phyloP scores from a whole-genome alignment of 2,329 filamentous ascomycete species.

The Microdochium bolleyi region DNA sequence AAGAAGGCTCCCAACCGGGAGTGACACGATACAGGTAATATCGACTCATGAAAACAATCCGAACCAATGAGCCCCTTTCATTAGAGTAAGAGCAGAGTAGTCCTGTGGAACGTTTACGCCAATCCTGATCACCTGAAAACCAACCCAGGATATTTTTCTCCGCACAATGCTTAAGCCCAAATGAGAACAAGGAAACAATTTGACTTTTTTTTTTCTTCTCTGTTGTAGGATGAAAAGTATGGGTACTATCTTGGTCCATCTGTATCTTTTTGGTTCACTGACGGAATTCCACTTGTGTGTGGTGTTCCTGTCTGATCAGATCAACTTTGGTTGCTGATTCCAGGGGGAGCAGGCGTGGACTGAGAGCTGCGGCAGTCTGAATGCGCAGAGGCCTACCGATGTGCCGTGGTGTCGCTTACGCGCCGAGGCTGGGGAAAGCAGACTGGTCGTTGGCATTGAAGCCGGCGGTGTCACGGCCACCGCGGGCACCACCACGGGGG shows the following conservation, averaged over 20 bases:
- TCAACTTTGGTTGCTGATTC: not conserved
- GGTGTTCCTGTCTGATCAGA: not conserved
- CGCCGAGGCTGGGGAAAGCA: conserved; percentile 54
- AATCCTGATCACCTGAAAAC: not conserved
- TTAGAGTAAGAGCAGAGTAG: not conserved
- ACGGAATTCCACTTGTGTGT: not conserved
- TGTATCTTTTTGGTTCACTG: not conserved
- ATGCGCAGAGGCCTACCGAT: not conserved
- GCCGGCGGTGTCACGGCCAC: conserved; percentile 36
- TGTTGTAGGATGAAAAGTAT: not conserved
- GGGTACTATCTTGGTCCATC: not conserved
- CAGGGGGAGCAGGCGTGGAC: not conserved
- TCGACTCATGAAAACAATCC: too few species aligned
- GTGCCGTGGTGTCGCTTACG: conserved; percentile 23
- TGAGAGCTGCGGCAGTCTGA: not conserved
- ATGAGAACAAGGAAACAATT: not conserved
- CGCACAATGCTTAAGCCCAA: not conserved
- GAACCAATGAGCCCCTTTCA: too few species aligned
- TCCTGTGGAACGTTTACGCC: not conserved
- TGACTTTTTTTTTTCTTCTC: not conserved
- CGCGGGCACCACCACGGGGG: conserved; percentile 41
- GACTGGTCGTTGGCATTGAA: conserved; percentile 51
- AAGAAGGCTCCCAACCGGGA: too few species aligned
- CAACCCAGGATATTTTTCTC: not conserved
- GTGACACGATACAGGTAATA: too few species aligned